phyloP scores from a whole-genome alignment of 257 asterid species.

The Echites panduratus region DNA sequence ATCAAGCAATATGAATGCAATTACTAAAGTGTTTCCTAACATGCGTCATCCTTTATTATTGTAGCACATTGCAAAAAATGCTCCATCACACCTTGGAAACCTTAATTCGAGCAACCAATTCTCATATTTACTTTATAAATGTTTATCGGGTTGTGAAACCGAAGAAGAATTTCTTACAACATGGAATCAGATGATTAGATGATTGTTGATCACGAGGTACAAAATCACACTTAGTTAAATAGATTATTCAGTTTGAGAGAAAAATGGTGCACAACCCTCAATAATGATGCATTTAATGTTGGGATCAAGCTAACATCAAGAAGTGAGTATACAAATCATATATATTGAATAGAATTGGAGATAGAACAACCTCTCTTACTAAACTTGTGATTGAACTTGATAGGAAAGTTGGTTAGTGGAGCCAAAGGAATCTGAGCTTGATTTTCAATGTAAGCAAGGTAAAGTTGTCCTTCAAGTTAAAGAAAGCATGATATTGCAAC shows the following conservation, averaged over 20 bases:
- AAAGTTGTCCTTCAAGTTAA: no score
- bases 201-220: neutral
- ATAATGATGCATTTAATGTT: no score
- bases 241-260: no score
- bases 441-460: no score
- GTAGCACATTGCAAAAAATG: constrained; percentile 1
- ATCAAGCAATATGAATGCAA: no score
- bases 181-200: neutral
- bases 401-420: neutral
- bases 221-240: neutral
- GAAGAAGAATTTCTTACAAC: no score
- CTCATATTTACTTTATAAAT: neutral
- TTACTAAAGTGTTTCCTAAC: no score
- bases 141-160: constrained; percentile 1
- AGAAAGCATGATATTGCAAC: no score
- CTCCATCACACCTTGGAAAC: constrained; percentile 1
- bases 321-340: neutral
- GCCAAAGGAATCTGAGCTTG: no score
- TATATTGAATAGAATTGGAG: neutral
- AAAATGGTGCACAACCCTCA: no score
- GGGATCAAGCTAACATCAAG: neutral
- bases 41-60: neutral
- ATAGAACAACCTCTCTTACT: neutral
- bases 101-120: neutral
- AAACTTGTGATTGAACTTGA: neutral